These are phyloP conservation scores for Quercus tomentella DNA, from an alignment of 331 rosid species.

Conservation along the genomic window DNA sequence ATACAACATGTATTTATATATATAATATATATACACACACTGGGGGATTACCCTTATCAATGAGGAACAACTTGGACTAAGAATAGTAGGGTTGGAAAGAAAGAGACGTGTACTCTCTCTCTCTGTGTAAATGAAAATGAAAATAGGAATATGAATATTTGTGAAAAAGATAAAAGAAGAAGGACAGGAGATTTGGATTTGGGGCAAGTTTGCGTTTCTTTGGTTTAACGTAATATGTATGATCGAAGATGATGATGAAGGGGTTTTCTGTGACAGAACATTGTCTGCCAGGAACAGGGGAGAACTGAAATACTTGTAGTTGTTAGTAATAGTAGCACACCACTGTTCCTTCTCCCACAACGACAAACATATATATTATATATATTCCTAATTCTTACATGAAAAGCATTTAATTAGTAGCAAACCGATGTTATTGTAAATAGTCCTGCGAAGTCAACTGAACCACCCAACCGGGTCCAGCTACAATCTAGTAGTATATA, in stretches of 20 bases:
- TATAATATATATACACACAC: too few species aligned
- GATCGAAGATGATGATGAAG: constrained; percentile 4
- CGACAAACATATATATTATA: neutral
- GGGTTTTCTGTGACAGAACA: constrained; percentile 1
- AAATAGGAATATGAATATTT: neutral
- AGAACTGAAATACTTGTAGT: constrained; percentile 4
- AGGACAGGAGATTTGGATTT: neutral
- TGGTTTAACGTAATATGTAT: neutral
- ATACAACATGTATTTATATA: neutral
- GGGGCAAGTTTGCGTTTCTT: neutral
- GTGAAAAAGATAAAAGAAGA: neutral
- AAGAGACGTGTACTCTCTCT: neutral
- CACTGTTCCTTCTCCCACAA: neutral
- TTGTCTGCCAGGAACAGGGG: neutral
- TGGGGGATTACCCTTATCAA: neutral
- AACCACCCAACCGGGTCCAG: neutral
- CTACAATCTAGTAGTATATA: neutral
- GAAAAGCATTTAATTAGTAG: neutral
- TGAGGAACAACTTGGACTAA: neutral
- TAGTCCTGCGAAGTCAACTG: neutral
- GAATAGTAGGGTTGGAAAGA: constrained; percentile 1
- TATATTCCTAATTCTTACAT: neutral
- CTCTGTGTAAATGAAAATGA: neutral
- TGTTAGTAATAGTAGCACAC: neutral
- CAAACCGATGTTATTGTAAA: neutral